Conservation (phyloP, 257 asterid species). For the Plantago ovata region DNA sequence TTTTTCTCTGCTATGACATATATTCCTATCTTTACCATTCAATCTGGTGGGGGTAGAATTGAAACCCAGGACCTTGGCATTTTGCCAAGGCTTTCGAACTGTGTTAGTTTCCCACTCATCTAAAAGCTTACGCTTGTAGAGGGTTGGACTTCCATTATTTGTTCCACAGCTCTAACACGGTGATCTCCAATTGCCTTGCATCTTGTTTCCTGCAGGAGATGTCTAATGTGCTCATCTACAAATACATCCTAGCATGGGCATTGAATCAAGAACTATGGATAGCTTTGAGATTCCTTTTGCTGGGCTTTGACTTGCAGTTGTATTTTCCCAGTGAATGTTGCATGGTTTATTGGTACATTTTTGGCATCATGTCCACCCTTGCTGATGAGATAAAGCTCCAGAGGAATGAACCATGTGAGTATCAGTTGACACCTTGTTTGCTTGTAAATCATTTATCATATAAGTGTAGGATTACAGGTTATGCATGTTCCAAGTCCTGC, state of each 20-base stretch:
- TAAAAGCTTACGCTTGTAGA: neutral
- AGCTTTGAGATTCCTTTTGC: constrained; percentile 73
- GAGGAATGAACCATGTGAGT: constrained; percentile 67
- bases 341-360: constrained; percentile 96
- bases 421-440: constrained; percentile 16
- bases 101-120: too few species aligned
- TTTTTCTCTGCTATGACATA: too few species aligned
- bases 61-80: too few species aligned
- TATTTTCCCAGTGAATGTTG: constrained; percentile 88
- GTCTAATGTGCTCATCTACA: constrained; percentile 50
- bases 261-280: constrained; percentile 93
- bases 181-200: constrained; percentile 13
- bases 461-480: neutral
- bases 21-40: too few species aligned
- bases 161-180: neutral
- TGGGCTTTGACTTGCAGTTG: constrained; percentile 91
- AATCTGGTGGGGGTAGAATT: too few species aligned
- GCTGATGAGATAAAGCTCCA: constrained; percentile 78
- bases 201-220: constrained; percentile 39
- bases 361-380: constrained; percentile 69
- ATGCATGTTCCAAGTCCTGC: constrained; percentile 3
- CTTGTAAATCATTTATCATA: constrained; percentile 13
- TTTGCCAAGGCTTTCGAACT: too few species aligned
- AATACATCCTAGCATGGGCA: constrained; percentile 76
- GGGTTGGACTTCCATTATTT: neutral